phyloP scores from a whole-genome alignment of 768 basidiomycete species.

The Trametopsis cervina region DNA sequence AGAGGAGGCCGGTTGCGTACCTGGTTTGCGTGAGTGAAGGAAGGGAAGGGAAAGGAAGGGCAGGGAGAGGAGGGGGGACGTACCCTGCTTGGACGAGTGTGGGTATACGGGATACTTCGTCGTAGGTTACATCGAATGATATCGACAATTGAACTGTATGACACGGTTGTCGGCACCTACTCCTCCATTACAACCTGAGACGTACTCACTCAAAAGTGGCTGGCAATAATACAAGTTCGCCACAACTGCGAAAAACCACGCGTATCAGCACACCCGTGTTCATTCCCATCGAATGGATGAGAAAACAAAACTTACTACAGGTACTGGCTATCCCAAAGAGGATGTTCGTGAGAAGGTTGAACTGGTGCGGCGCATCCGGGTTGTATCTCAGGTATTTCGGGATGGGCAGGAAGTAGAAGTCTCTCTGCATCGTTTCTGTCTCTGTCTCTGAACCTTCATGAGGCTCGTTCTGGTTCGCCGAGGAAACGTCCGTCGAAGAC shows the following conservation, averaged over 20 bases:
- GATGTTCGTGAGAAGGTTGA: conserved; percentile 33
- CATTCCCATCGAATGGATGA: neutral
- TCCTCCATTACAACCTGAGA: conserved; percentile 2
- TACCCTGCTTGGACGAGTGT: conserved; percentile 63
- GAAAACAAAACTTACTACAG: conserved; percentile 27
- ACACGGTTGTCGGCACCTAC: conserved; percentile 14
- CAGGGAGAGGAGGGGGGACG: neutral
- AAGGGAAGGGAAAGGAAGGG: neutral
- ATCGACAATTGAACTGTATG: conserved; percentile 11
- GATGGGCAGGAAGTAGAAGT: conserved; percentile 41
- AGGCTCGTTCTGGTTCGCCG: too few relatives aligned
- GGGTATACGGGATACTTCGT: conserved; percentile 42
- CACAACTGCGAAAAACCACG: conserved; percentile 32
- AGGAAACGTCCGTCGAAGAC: too few relatives aligned
- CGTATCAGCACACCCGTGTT: neutral
- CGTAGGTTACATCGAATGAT: conserved; percentile 29
- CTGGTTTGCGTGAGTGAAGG: conserved; percentile 8
- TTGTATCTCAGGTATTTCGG: conserved; percentile 36
- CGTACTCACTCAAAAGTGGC: conserved; percentile 39
- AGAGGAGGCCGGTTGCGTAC: conserved; percentile 26
- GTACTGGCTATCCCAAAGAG: conserved; percentile 43
- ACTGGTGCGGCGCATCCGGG: conserved; percentile 30
- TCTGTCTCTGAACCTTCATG: neutral
- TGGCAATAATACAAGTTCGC: conserved; percentile 77
- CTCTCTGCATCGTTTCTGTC: neutral